phyloP scores from a whole-genome alignment of 176 grass and related monocot genomes.

The Lolium rigidum region DNA sequence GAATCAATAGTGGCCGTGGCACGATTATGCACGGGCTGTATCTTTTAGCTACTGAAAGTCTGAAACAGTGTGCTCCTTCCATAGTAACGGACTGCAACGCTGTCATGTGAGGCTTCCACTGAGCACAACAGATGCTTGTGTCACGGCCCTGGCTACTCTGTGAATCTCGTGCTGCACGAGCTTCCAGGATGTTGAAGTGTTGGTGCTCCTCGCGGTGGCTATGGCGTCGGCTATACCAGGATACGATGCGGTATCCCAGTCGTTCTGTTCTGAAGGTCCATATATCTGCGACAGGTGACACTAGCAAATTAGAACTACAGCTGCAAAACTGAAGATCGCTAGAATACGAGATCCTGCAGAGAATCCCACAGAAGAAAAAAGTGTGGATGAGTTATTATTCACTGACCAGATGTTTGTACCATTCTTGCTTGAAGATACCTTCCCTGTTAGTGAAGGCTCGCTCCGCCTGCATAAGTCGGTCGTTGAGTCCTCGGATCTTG shows the following conservation, averaged over 20 bases:
- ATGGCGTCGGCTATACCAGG: constrained; percentile 71
- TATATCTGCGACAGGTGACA: constrained; percentile 50
- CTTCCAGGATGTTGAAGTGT: constrained; percentile 62
- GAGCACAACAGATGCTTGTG: constrained; percentile 68
- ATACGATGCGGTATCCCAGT: constrained; percentile 70
- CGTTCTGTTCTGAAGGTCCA: constrained; percentile 63
- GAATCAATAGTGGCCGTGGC: background rate
- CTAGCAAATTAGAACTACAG: background rate
- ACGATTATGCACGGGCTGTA: constrained; percentile 1
- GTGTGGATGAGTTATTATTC: background rate
- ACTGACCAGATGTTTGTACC: constrained; percentile 90
- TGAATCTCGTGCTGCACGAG: constrained; percentile 81
- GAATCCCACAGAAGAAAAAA: background rate
- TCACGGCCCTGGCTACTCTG: constrained; percentile 74
- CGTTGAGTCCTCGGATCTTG: constrained; percentile 77
- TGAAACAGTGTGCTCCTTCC: background rate
- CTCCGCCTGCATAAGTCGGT: constrained; percentile 80
- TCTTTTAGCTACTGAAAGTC: background rate
- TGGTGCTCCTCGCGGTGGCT: constrained; percentile 57
- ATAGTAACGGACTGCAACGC: background rate
- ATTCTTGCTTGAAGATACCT: constrained; percentile 61
- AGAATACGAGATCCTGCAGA: background rate
- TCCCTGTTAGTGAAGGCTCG: constrained; percentile 81
- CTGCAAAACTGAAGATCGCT: background rate
- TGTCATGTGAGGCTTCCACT: constrained; percentile 73